Evolutionary conservation across 257 asterid genomes (phyloP), one percentile per base, ranked within the genome.

Genomic region (Ajuga chamaepitys): DNA sequence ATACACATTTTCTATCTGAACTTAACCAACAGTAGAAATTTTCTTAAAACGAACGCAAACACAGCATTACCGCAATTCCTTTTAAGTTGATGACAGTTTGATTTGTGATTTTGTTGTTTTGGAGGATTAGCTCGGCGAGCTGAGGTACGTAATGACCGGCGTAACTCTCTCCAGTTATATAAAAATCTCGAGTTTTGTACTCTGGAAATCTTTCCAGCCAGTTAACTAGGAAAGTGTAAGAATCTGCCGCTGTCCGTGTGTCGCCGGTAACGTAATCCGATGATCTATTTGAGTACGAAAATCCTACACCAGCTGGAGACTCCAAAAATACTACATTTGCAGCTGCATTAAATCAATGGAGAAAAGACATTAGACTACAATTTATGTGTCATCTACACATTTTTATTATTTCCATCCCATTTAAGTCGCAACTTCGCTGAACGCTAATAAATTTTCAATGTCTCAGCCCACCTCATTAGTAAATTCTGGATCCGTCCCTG

Each of bases 181-280:
- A 85, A 28, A 88, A 82, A 9, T 83, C 85, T 9, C 87, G 47
- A 26, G 63, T 74, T 77, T 85, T 83, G 54, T 85, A 88, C 62
- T 85, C 86, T 0, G 91, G 87, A 37, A 85, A 88, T 46, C 94
- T 80, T 50, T 85, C 89, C 5, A 88, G n/a, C 96, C 96, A 88
- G 61, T 85, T 88, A 0, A 80, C 67, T 12, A 85, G 37, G 40
- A 88, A 88, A 0, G 76, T 72, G 60, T 82, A 83, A 5, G 86
- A 20, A 75, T 85, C 94, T 2, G 68, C 74, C 11, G 94, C 87
- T 1, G 91, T 85, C 67, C 25, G 26, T 28, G 45, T 53, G 55
- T 88, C 94, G 13, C 91, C 87, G 0, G 77, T 79, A 0, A 16
- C 24, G 22, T 85, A 83, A 60, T 85, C 87, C 2, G 96, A 83